These are phyloP conservation scores for Lactuca saligna DNA, from an alignment of 129 eudicot species.

Conservation along the genomic window DNA sequence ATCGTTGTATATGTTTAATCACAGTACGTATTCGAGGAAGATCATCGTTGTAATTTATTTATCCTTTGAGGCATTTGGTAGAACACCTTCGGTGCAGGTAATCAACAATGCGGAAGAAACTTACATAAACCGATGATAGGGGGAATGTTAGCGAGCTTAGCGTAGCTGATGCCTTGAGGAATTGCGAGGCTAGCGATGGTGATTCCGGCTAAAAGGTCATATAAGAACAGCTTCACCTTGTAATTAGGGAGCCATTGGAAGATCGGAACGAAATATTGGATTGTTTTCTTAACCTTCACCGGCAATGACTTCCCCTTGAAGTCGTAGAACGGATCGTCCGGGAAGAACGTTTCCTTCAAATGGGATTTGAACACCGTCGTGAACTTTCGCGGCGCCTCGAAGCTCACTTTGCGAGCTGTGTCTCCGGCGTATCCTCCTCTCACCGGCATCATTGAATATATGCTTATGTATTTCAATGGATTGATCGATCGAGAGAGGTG, in stretches of 20 bases:
- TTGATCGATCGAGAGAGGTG: conserved; percentile 9
- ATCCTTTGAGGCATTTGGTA: not conserved
- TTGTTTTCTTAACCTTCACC: conserved; percentile 20
- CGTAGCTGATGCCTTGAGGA: conserved; percentile 96
- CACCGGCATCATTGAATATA: conserved; percentile 13
- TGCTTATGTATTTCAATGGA: not conserved
- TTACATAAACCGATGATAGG: conserved; percentile 85
- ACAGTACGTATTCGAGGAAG: not conserved
- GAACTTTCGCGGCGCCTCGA: conserved; percentile 48
- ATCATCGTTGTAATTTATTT: not conserved
- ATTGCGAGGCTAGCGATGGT: conserved; percentile 96
- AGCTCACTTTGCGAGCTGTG: conserved; percentile 45
- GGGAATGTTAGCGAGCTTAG: conserved; percentile 82
- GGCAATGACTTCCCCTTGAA: conserved; percentile 46
- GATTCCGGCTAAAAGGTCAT: conserved; percentile 81
- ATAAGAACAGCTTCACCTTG: conserved; percentile 40
- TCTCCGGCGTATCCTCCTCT: conserved; percentile 13
- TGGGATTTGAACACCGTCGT: conserved; percentile 41
- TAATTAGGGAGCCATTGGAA: conserved; percentile 78
- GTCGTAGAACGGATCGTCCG: conserved; percentile 76
- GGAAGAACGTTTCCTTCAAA: conserved; percentile 61
- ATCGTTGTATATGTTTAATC: not conserved
- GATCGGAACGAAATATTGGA: conserved; percentile 69
- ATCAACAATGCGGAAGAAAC: conserved; percentile 22
- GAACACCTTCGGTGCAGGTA: not conserved